These are phyloP conservation scores for Aphelidium insulamus DNA, from an alignment of 371 early-diverging fungal species.

Conservation along the genomic window DNA sequence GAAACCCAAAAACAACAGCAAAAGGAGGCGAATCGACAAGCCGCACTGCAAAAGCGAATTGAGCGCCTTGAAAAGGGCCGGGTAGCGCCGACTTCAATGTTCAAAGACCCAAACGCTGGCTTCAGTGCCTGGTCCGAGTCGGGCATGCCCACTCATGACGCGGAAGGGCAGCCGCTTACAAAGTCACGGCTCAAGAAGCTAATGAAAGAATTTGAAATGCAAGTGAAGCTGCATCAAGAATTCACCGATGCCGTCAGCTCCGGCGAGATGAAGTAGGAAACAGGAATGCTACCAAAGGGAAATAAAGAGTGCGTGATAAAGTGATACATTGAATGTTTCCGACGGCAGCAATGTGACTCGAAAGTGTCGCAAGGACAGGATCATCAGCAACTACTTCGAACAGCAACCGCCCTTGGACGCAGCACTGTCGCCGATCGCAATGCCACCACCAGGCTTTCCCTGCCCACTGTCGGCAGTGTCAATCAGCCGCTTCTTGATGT, in stretches of 20 bases:
- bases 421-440: no score
- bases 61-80: conserved; percentile 55
- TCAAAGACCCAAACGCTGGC: conserved; percentile 41
- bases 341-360: no score
- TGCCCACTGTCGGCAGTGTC: conserved; percentile 12
- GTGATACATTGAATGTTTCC: no score
- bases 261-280: no score
- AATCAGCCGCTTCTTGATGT: conserved; percentile 40
- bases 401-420: no score
- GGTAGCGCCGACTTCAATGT: conserved; percentile 50
- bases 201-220: conserved; percentile 57
- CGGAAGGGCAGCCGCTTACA: conserved; percentile 51
- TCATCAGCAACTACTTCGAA: no score
- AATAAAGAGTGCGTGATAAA: no score
- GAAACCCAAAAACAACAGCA: conserved; percentile 37
- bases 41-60: conserved; percentile 33
- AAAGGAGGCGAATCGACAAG: conserved; percentile 36
- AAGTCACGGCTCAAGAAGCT: conserved; percentile 69
- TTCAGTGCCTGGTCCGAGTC: conserved; percentile 53
- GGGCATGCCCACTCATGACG: conserved; percentile 72
- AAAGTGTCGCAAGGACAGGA: no score
- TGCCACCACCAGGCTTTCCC: no score
- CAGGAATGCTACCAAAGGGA: no score
- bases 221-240: conserved; percentile 65
- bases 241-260: conserved; percentile 42